A percentile compares a stretch with the other conserved stretches of the same genome.
These are phyloP conservation scores for Themeda triandra DNA, from an alignment of 176 grass and related monocot genomes.

Conservation along the genomic window DNA sequence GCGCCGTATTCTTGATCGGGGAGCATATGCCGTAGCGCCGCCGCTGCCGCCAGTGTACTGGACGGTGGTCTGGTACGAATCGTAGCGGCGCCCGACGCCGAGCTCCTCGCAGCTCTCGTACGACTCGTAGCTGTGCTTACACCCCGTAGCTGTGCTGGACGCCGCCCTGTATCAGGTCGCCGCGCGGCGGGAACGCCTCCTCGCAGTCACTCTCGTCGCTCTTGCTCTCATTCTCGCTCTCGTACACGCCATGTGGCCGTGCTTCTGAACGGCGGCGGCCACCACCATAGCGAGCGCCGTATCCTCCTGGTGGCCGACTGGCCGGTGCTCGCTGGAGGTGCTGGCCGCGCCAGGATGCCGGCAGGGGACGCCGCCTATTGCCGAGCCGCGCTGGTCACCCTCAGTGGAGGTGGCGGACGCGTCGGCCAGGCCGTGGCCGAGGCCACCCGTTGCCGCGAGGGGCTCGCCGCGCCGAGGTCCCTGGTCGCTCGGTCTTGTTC, in stretches of 20 bases:
- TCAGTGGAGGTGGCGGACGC: no score
- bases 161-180: background rate
- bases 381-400: no score
- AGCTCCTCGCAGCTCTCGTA: constrained; percentile 3
- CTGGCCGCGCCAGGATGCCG: no score
- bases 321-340: no score
- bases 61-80: background rate
- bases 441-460: no score
- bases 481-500: no score
- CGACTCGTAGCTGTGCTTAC: constrained; percentile 3
- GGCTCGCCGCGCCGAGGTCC: no score
- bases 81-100: background rate
- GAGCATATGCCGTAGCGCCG: background rate
- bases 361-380: no score
- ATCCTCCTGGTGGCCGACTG: no score
- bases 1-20: constrained; percentile 3
- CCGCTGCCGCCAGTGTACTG: background rate
- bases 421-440: no score
- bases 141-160: background rate
- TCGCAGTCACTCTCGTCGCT: constrained; percentile 39
- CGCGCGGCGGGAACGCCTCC: background rate
- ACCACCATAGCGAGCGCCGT: background rate
- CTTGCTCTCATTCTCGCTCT: background rate
- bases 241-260: background rate
- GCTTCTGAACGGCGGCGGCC: background rate